Percentiles rank a stretch among this genome's conserved stretches.
These are phyloP conservation scores for Hymenoscyphus fructigenus DNA, from an alignment of 2,329 filamentous ascomycete species.

Conservation along the genomic window DNA sequence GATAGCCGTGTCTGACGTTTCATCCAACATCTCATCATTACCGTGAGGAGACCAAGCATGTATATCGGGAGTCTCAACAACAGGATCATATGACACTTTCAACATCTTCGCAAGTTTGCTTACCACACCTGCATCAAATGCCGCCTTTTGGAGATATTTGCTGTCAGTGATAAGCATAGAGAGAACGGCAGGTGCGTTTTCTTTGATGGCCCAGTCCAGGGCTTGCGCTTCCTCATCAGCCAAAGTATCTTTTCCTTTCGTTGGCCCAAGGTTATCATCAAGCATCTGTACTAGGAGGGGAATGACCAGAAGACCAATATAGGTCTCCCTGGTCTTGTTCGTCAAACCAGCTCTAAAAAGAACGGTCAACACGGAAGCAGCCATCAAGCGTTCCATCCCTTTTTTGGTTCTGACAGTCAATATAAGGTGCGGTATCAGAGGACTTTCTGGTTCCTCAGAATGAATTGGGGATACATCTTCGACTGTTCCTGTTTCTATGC, in stretches of 20 bases:
- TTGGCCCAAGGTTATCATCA: conserved; percentile 47
- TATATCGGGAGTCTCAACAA: conserved; percentile 45
- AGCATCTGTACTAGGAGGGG: conserved; percentile 69
- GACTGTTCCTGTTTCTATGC: conserved; percentile 17
- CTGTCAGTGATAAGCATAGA: conserved; percentile 78
- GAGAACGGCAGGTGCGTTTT: conserved; percentile 72
- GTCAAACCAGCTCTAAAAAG: conserved; percentile 68
- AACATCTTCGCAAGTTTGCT: conserved; percentile 62
- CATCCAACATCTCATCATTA: conserved; percentile 17
- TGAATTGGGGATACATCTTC: conserved; percentile 38
- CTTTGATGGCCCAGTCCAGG: conserved; percentile 55
- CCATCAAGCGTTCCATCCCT: conserved; percentile 63
- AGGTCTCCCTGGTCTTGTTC: conserved; percentile 61
- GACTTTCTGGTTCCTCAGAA: conserved; percentile 64
- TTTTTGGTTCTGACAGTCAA: conserved; percentile 57
- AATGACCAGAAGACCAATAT: conserved; percentile 65
- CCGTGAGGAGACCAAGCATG: conserved; percentile 53
- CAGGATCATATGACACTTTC: conserved; percentile 64
- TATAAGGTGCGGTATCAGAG: conserved; percentile 72
- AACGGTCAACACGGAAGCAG: conserved; percentile 66
- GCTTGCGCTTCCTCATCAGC: conserved; percentile 40
- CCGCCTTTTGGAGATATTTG: conserved; percentile 76
- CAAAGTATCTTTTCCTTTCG: conserved; percentile 42
- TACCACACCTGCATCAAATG: conserved; percentile 67
- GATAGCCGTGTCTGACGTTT: conserved; percentile 46